Conservation (phyloP, 164 flowering plant genomes). For the Chimonanthus praecox region DNA sequence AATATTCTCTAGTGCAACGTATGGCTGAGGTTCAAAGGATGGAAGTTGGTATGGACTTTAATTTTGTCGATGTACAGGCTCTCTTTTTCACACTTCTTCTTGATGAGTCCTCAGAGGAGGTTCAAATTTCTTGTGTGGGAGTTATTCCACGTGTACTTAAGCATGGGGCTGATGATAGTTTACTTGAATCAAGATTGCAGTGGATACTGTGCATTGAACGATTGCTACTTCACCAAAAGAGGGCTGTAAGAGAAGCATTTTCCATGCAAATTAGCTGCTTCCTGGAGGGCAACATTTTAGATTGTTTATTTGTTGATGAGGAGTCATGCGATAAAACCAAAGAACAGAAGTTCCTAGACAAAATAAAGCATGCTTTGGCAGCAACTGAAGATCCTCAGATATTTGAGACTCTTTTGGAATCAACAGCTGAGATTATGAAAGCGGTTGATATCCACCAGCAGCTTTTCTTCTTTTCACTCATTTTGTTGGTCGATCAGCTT, state of each 20-base stretch:
- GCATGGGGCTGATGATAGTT: slow-evolving; percentile 45
- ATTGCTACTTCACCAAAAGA: slow-evolving; percentile 60
- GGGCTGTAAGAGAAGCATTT: slow-evolving; percentile 75
- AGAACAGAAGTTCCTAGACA: slow-evolving; percentile 61
- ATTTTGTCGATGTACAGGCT: slow-evolving; percentile 40
- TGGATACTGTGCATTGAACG: slow-evolving; percentile 65
- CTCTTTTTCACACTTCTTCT: slow-evolving; percentile 61
- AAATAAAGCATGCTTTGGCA: slow-evolving; percentile 59
- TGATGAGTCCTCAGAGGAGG: slow-evolving; percentile 79
- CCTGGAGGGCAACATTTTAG: slow-evolving; percentile 42
- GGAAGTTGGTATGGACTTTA: slow-evolving; percentile 25
- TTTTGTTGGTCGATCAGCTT: slow-evolving; percentile 84
- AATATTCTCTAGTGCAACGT: slow-evolving; percentile 13
- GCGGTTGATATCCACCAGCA: slow-evolving; percentile 58
- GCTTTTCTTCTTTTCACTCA: slow-evolving; percentile 60
- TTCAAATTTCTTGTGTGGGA: slow-evolving; percentile 72
- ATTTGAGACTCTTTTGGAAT: slow-evolving; percentile 73
- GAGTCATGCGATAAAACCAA: slow-evolving; percentile 33
- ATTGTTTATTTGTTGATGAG: slow-evolving; percentile 48
- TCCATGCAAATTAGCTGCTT: slow-evolving; percentile 65
- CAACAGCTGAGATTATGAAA: slow-evolving; percentile 65
- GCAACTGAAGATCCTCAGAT: slow-evolving; percentile 60
- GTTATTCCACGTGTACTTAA: slow-evolving; percentile 51
- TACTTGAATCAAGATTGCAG: slow-evolving; percentile 44
- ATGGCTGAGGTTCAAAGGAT: slow-evolving; percentile 18